Evolutionary conservation across 495 filamentous ascomycete genomes (phyloP), one percentile per base, ranked within the genome.

Genomic region (Copromyces sp.): DNA sequence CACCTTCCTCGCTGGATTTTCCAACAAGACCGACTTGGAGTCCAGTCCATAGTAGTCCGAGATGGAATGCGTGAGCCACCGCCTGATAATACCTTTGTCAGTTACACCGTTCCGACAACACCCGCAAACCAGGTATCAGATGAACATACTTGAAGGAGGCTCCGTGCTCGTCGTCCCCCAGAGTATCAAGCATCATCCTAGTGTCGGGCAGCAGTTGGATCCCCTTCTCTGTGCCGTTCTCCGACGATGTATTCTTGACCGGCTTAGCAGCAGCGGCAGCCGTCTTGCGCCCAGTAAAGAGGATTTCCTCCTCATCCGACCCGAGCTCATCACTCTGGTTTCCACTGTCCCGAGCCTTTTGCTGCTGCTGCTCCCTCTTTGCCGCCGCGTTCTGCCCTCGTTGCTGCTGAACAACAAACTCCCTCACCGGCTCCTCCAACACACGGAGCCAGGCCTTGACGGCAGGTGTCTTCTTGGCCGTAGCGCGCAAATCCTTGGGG

Each of bases 1-100:
- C 73, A 97, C 91, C 69, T 94, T 88, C 39, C 91, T 88, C 45
- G 89, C 88, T 17, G 93, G 92, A 75, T 91, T 84, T 24, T 92
- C 93, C 17, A 90, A 86, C 1, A 92, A 92, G 77, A 94, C 87
- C 3, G 91, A 93, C 86, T 92, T 94, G 53, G 93, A 95, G 68
- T 88, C 89, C 71, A 99, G 85, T 39, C 94, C 95, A 80, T 99
- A 99, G 80, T 99, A 98, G 8, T 90, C 85, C 29, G 93, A 96
- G 74, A 99, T 93, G 68, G 90, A 91, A 82, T 99, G 94, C 5
- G 97, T 94, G 71, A 99, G 88, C 92, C 93, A 99, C 69, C 95
- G 91, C 74, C 93, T 96, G 59, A 4, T 24, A n/a, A 32, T 1
- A 14, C n/a, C 35, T 24, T 40, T 29, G 38, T 73, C 12, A 61